A percentile compares a stretch with the other conserved stretches of the same genome.
phyloP scores from a whole-genome alignment of 75 land plant genomes.

The Chamaecyparis obtusa region DNA sequence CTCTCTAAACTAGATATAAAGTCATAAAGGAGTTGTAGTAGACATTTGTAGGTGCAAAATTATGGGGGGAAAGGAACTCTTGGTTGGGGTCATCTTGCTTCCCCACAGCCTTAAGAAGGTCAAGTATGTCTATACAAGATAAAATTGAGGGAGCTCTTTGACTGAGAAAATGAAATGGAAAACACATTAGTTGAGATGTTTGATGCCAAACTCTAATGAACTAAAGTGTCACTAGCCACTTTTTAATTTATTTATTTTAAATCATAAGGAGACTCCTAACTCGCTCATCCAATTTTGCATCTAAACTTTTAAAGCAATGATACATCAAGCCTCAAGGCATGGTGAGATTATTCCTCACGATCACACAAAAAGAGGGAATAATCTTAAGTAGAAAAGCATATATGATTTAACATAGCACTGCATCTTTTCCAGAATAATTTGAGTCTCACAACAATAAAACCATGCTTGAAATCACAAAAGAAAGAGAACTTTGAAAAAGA shows the following conservation, averaged over 20 bases:
- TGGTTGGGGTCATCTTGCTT: too few species aligned
- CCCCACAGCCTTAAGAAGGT: too few species aligned
- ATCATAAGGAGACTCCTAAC: not conserved
- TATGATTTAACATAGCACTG: not conserved
- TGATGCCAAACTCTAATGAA: too few species aligned
- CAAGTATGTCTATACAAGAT: too few species aligned
- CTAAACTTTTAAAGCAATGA: not conserved
- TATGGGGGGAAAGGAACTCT: too few species aligned
- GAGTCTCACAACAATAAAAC: not conserved
- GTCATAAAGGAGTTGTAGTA: too few species aligned
- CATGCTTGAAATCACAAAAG: constrained; percentile 7
- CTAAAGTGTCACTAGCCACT: not conserved
- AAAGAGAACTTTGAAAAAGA: not conserved
- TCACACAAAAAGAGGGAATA: not conserved
- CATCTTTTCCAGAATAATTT: not conserved
- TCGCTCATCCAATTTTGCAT: not conserved
- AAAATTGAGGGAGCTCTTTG: too few species aligned
- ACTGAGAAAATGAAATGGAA: too few species aligned
- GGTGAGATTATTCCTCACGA: not conserved
- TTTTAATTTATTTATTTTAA: not conserved
- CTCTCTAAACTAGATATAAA: too few species aligned
- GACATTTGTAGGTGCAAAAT: too few species aligned
- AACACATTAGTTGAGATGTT: too few species aligned
- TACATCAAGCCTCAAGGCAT: not conserved
- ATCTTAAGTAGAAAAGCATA: not conserved